These are phyloP conservation scores for Tetrapisispora iriomotensis DNA, from an alignment of 805 yeast species.

Conservation along the genomic window DNA sequence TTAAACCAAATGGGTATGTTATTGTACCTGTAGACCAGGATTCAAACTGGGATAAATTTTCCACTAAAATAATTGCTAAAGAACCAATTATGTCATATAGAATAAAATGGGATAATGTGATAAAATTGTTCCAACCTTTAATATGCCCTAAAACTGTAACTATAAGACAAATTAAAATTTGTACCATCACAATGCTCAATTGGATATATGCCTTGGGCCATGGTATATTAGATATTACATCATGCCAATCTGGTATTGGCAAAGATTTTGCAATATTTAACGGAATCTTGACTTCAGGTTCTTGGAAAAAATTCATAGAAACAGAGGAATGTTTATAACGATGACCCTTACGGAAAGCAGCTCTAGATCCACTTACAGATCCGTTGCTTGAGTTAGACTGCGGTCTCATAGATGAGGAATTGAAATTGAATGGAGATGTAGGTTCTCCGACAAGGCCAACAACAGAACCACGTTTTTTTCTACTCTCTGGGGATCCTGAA, in stretches of 20 bases:
- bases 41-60: conserved; percentile 80
- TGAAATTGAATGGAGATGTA: conserved; percentile 22
- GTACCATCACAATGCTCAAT: conserved; percentile 49
- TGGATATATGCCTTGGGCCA: conserved; percentile 45
- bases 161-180: conserved; percentile 42
- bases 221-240: conserved; percentile 52
- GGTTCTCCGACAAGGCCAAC: conserved; percentile 9
- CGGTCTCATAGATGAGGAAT: conserved; percentile 9
- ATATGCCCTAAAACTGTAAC: conserved; percentile 53
- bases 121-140: conserved; percentile 48
- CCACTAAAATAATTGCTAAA: conserved; percentile 56
- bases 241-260: conserved; percentile 41
- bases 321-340: conserved; percentile 93
- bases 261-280: conserved; percentile 63
- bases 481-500: conserved; percentile 6
- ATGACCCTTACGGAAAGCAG: conserved; percentile 85
- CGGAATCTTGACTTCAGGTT: conserved; percentile 69
- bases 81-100: conserved; percentile 83
- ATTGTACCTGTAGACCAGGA: conserved; percentile 81
- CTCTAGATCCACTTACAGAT: conserved; percentile 27
- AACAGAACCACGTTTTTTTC: conserved; percentile 15
- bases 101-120: conserved; percentile 76
- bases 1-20: conserved; percentile 84
- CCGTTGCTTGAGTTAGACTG: conserved; percentile 8
- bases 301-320: conserved; percentile 90